Conservation (phyloP, 345 rosid genomes). For the Reutealis trisperma region DNA sequence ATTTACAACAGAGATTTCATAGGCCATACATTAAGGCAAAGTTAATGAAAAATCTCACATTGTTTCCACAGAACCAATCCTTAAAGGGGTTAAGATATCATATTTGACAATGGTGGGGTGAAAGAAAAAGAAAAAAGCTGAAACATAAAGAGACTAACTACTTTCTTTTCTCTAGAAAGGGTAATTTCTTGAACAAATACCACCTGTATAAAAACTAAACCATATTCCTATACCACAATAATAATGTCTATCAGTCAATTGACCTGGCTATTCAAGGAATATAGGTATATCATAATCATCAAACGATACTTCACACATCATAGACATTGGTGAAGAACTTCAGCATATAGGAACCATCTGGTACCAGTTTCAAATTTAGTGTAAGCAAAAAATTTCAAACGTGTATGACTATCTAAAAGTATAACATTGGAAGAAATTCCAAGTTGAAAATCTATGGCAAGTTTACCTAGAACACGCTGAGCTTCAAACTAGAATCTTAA, state of each 20-base stretch:
- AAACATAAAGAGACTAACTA: not conserved
- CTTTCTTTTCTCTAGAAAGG: not conserved
- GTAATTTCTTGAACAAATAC: not conserved
- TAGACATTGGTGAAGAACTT: not conserved
- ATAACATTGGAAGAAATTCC: not conserved
- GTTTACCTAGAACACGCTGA: not conserved
- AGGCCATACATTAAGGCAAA: not conserved
- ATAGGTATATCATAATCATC: not conserved
- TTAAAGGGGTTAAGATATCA: not conserved
- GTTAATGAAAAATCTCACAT: not conserved
- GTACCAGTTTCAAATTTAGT: not conserved
- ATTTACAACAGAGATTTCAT: not conserved
- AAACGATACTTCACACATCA: not conserved
- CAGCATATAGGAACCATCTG: not conserved
- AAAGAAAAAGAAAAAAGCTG: not conserved
- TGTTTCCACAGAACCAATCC: not conserved
- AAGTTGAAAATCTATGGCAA: not conserved
- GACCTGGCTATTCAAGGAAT: not conserved
- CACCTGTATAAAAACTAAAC: not conserved
- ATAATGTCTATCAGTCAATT: not conserved
- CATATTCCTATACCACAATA: not conserved
- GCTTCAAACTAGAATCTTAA: not conserved
- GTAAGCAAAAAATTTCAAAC: not conserved
- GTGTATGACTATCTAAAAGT: too few relatives aligned
- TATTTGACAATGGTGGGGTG: not conserved